Percentiles rank a stretch among this genome's conserved stretches.
These are phyloP conservation scores for Cystobasidium tubakii DNA, from an alignment of 768 basidiomycete genomes.

Conservation along the genomic window DNA sequence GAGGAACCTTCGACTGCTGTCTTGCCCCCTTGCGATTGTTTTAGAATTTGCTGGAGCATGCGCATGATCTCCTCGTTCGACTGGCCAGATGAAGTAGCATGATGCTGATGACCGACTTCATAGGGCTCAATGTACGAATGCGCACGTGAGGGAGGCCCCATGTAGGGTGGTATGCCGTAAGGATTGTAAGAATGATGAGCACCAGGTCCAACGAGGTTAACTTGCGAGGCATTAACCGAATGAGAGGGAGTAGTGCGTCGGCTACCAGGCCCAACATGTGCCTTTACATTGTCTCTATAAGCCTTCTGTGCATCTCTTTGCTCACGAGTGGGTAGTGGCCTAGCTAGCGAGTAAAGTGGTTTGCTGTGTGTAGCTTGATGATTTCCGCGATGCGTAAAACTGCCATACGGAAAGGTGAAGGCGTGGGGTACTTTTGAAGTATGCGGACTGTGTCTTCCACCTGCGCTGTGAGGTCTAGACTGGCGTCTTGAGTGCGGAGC, in stretches of 20 bases:
- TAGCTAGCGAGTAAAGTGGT: conserved; percentile 27
- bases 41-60: conserved; percentile 6
- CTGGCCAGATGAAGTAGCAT: neutral
- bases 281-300: conserved; percentile 12
- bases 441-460: neutral
- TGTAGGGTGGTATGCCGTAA: neutral
- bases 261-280: neutral
- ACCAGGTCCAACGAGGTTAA: conserved; percentile 16
- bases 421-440: neutral
- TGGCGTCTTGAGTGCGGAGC: neutral
- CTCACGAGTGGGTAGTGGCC: conserved; percentile 29
- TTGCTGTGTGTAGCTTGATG: conserved; percentile 11
- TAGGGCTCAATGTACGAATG: neutral
- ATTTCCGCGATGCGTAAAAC: neutral
- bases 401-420: neutral
- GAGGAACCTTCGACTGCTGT: neutral
- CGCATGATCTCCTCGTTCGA: conserved; percentile 22
- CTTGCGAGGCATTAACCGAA: neutral
- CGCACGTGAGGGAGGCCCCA: neutral
- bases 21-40: conserved; percentile 14
- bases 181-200: conserved; percentile 21
- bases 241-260: neutral
- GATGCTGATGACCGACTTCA: neutral
- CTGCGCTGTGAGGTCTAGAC: neutral
- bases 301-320: conserved; percentile 25